These are phyloP conservation scores for Melampsora americana DNA, from an alignment of 1,284 basidiomycete genomes.

Conservation along the genomic window DNA sequence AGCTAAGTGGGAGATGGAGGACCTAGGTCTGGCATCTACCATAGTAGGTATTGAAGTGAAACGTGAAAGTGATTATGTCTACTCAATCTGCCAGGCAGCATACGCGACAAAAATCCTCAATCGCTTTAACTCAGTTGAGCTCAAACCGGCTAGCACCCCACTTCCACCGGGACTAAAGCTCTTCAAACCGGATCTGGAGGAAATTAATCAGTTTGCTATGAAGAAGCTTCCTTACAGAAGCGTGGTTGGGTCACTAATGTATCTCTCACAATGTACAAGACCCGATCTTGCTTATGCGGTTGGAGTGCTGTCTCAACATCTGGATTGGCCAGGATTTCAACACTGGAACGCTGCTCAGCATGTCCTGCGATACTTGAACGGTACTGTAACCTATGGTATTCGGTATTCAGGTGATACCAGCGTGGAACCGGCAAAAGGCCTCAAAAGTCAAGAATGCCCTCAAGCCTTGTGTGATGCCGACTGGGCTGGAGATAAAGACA, in stretches of 20 bases:
- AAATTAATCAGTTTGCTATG: background rate
- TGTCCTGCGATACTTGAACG: background rate
- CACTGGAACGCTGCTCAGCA: background rate
- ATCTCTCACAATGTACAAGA: background rate
- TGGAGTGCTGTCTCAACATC: conserved; percentile 4
- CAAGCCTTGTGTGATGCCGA: no score
- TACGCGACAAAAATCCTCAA: background rate
- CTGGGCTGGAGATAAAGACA: conserved; percentile 36
- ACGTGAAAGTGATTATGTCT: background rate
- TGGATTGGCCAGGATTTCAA: background rate
- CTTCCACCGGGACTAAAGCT: background rate
- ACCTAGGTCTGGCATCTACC: background rate
- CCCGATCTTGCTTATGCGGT: no score
- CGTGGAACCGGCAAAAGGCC: no score
- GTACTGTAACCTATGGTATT: background rate
- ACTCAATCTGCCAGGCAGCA: background rate
- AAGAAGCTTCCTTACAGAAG: background rate
- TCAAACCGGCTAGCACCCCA: background rate
- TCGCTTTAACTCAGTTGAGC: background rate
- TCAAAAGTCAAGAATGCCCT: no score
- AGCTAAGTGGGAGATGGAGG: background rate
- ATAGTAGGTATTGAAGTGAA: background rate
- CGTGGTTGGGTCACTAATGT: no score
- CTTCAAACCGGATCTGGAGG: background rate
- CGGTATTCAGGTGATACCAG: no score